These are phyloP conservation scores for Aphanocladium album DNA, from an alignment of 2,329 filamentous ascomycete species.

Conservation along the genomic window DNA sequence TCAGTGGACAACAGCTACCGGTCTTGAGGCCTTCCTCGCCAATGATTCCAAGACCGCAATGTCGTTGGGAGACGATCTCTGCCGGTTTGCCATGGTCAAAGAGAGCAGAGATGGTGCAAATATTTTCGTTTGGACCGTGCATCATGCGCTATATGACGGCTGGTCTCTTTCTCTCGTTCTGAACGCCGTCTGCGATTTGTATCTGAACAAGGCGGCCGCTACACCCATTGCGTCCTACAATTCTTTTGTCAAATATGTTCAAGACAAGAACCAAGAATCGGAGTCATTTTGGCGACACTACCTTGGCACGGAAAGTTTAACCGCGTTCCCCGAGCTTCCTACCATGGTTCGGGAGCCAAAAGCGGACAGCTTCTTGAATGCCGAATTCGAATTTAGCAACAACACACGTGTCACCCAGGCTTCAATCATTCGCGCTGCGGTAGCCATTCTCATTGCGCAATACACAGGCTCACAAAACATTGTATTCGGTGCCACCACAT, in stretches of 20 bases:
- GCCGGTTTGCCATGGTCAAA: not conserved
- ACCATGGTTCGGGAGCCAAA: not conserved
- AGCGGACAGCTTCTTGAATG: not conserved
- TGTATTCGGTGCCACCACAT: conserved; percentile 18
- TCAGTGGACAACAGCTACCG: not conserved
- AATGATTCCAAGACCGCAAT: not conserved
- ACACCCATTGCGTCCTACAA: not conserved
- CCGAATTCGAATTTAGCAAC: not conserved
- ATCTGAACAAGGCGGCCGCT: not conserved
- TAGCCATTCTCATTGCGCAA: conserved; percentile 23
- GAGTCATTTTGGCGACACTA: not conserved
- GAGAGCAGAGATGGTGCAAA: not conserved
- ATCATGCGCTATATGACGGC: not conserved
- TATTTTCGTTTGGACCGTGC: not conserved
- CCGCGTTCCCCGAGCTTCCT: not conserved
- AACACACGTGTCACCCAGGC: not conserved
- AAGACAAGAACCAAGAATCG: not conserved
- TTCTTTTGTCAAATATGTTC: not conserved
- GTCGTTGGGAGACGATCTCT: not conserved
- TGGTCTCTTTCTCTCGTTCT: not conserved
- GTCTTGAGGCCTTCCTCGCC: not conserved
- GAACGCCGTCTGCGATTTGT: not conserved
- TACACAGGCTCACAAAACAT: conserved; percentile 26
- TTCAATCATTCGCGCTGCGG: not conserved
- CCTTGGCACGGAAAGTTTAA: not conserved